phyloP scores from a whole-genome alignment of 2,329 filamentous ascomycete genomes.

The Nemania diffusa region DNA sequence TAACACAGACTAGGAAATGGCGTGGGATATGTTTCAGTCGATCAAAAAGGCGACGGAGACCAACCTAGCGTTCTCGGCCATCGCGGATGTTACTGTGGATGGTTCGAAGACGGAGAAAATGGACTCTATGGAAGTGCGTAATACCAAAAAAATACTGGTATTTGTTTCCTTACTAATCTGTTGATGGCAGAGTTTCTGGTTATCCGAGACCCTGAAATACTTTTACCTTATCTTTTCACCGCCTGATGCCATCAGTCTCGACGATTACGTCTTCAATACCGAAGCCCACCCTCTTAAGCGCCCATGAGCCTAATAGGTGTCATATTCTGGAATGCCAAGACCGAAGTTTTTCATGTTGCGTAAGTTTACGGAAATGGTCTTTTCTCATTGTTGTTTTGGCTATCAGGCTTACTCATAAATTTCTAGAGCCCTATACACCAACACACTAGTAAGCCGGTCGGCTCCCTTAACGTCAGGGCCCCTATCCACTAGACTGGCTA shows the following conservation, averaged over 20 bases:
- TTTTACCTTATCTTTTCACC: slow-evolving; percentile 59
- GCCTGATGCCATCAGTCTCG: slow-evolving; percentile 64
- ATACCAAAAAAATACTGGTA: not conserved
- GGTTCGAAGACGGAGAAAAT: slow-evolving; percentile 21
- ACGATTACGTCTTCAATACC: slow-evolving; percentile 66
- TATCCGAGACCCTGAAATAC: slow-evolving; percentile 70
- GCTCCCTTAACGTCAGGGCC: not conserved
- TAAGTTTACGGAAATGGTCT: not conserved
- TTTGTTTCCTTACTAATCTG: not conserved
- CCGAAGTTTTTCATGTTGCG: not conserved
- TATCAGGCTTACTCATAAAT: not conserved
- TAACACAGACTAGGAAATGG: slow-evolving; percentile 37
- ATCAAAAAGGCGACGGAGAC: slow-evolving; percentile 45
- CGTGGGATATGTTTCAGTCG: slow-evolving; percentile 48
- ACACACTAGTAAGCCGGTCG: not conserved
- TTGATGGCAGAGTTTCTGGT: slow-evolving; percentile 66
- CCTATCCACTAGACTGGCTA: not conserved
- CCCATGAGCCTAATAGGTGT: not conserved
- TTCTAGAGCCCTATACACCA: not conserved
- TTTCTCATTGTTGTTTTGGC: not conserved
- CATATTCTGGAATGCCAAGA: not conserved
- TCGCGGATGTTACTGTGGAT: slow-evolving; percentile 29
- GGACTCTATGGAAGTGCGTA: slow-evolving; percentile 45
- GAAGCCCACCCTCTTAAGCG: slow-evolving; percentile 50
- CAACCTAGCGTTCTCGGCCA: slow-evolving; percentile 33